A percentile compares a stretch with the other conserved stretches of the same genome.
Evolutionary conservation across 2,329 filamentous ascomycete genomes (phyloP).

Genomic region (Stemphylium vesicarium): DNA sequence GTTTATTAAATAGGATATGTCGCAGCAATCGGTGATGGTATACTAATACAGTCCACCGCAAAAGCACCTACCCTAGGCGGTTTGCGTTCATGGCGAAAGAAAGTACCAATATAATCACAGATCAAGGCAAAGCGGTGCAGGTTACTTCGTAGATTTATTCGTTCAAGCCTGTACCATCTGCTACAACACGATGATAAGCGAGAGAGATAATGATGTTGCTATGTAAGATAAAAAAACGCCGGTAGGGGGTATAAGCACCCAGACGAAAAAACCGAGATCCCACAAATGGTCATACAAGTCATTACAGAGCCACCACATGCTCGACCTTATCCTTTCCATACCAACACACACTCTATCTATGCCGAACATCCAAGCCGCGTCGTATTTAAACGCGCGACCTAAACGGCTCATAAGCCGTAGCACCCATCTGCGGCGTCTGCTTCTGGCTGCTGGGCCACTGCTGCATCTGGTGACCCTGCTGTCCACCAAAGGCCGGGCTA

Average conservation of each 20-base stretch:
- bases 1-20: no score
- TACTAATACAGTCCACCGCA: no score
- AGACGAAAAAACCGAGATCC: background rate
- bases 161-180: no score
- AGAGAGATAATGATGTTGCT: background rate
- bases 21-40: no score
- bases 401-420: slow-evolving; percentile 53
- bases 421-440: slow-evolving; percentile 32
- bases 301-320: slow-evolving; percentile 3
- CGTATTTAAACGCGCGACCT: slow-evolving; percentile 36
- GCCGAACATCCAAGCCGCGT: background rate
- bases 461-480: slow-evolving; percentile 34
- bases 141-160: no score
- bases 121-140: no score
- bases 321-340: background rate
- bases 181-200: background rate
- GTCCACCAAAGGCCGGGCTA: slow-evolving; percentile 48
- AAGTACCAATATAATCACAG: no score
- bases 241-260: background rate
- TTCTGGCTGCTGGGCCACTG: slow-evolving; percentile 25
- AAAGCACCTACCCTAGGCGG: no score
- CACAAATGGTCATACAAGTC: slow-evolving; percentile 19
- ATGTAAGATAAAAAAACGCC: no score
- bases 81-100: no score
- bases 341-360: background rate